Conservation (phyloP, 2,329 filamentous ascomycete genomes). For the Microascus cirrosus region DNA sequence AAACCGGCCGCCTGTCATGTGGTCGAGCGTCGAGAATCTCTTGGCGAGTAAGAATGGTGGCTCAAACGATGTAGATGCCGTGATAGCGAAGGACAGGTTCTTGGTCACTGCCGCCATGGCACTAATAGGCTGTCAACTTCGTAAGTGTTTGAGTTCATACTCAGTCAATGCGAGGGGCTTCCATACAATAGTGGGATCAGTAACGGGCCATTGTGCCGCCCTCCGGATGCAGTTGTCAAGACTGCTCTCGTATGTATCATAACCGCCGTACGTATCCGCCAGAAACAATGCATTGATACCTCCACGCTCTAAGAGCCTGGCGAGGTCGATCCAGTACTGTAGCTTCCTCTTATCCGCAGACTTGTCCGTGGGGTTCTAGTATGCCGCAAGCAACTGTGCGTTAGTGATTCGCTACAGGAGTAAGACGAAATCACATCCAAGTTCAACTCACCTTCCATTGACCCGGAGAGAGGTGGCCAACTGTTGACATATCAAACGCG, state of each 20-base stretch:
- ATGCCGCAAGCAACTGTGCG: not conserved
- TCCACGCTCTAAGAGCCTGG: conserved; percentile 49
- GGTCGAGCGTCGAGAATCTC: conserved; percentile 50
- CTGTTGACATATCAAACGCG: conserved; percentile 55
- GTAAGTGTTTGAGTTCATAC: not conserved
- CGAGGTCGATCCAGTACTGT: conserved; percentile 53
- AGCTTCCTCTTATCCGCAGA: conserved; percentile 49
- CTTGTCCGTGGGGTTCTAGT: conserved; percentile 46
- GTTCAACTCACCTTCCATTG: conserved; percentile 36
- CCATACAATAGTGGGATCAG: conserved; percentile 48
- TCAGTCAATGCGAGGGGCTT: not conserved
- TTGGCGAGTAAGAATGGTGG: conserved; percentile 51
- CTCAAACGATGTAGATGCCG: conserved; percentile 51
- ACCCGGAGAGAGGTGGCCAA: conserved; percentile 53
- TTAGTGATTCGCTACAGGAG: too few species aligned
- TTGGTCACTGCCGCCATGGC: conserved; percentile 59
- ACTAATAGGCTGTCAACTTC: conserved; percentile 36
- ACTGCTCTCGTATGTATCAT: conserved; percentile 50
- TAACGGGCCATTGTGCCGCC: conserved; percentile 54
- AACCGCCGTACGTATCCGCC: conserved; percentile 54
- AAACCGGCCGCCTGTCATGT: conserved; percentile 48
- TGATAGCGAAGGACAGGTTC: conserved; percentile 51
- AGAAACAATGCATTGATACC: conserved; percentile 55
- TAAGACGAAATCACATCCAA: not conserved
- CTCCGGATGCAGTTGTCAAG: conserved; percentile 49